Evolutionary conservation across 106 monocot genomes (phyloP).

Genomic region (Dioscorea alata): DNA sequence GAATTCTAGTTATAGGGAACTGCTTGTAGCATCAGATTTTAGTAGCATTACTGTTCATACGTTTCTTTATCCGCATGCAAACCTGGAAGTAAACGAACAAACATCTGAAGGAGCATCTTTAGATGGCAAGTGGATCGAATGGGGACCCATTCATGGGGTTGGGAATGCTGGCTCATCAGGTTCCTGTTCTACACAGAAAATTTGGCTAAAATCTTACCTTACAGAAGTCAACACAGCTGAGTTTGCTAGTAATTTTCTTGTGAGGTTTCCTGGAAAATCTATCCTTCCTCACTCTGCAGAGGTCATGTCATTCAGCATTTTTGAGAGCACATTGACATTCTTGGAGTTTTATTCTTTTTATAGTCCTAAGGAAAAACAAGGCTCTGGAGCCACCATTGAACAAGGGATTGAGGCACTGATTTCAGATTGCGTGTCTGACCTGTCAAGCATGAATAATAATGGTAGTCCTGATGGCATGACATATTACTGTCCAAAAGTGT

Average conservation of each 20-base stretch:
- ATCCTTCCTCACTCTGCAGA: slow-evolving; percentile 49
- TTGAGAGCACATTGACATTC: slow-evolving; percentile 34
- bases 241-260: slow-evolving; percentile 35
- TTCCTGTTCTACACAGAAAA: slow-evolving; percentile 15
- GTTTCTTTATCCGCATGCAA: slow-evolving; percentile 26
- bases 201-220: slow-evolving; percentile 46
- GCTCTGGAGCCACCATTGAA: slow-evolving; percentile 3
- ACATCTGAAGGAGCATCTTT: slow-evolving; percentile 15
- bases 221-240: slow-evolving; percentile 26
- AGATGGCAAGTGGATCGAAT: slow-evolving; percentile 70
- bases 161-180: slow-evolving; percentile 7
- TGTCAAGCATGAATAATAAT: background rate
- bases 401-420: background rate
- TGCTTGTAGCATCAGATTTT: slow-evolving; percentile 56
- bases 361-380: slow-evolving; percentile 1
- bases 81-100: slow-evolving; percentile 8
- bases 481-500: slow-evolving; percentile 46
- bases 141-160: slow-evolving; percentile 41
- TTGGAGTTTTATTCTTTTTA: slow-evolving; percentile 26
- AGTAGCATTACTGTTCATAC: slow-evolving; percentile 60
- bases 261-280: slow-evolving; percentile 55
- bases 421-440: background rate
- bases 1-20: slow-evolving; percentile 47
- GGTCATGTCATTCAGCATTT: slow-evolving; percentile 74
- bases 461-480: slow-evolving; percentile 3